A percentile compares a stretch with the other conserved stretches of the same genome.
These are phyloP conservation scores for Sicyos edulis DNA, from an alignment of 306 rosid species.

Conservation along the genomic window DNA sequence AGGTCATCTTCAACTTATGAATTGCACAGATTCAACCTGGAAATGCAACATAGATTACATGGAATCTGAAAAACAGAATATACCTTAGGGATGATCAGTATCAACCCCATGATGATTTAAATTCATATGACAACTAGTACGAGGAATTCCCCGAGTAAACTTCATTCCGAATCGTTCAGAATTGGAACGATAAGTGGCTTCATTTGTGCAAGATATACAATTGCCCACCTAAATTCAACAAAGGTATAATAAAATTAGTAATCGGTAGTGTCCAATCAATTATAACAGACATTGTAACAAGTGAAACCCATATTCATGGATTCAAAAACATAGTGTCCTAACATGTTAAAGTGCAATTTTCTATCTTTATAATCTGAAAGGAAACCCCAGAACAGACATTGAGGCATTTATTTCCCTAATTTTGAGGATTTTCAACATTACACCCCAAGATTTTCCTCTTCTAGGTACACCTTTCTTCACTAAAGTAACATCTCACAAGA, in stretches of 20 bases:
- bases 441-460: not conserved
- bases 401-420: not conserved
- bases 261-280: not conserved
- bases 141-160: conserved; percentile 8
- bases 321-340: not conserved
- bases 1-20: conserved; percentile 14
- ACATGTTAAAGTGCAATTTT: not conserved
- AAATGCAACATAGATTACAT: conserved; percentile 15
- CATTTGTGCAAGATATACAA: conserved; percentile 95
- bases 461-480: not conserved
- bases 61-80: conserved; percentile 13
- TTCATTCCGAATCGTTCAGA: conserved; percentile 67
- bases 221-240: conserved; percentile 79
- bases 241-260: conserved; percentile 11
- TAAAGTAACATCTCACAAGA: not conserved
- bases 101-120: conserved; percentile 14
- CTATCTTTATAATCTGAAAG: not conserved
- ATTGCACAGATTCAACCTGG: conserved; percentile 13
- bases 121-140: not conserved
- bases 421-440: not conserved
- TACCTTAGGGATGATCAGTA: conserved; percentile 12
- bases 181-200: conserved; percentile 95
- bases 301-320: not conserved
- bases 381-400: not conserved
- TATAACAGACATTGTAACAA: not conserved